phyloP scores from a whole-genome alignment of 1,284 basidiomycete species.

The Ceratobasidium sp. region DNA sequence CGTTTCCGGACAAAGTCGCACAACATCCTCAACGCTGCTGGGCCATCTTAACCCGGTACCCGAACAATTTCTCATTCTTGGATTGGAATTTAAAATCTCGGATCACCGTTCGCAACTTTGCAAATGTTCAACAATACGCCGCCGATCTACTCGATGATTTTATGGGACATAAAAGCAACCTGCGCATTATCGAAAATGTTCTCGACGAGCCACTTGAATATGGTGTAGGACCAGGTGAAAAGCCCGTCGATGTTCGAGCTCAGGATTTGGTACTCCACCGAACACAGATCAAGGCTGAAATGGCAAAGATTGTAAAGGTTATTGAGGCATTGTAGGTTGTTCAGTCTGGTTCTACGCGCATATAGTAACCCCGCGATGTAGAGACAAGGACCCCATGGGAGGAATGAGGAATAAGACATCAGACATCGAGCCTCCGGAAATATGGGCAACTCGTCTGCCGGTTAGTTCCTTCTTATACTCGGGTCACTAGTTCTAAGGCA shows the following conservation, averaged over 20 bases:
- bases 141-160: conserved; percentile 22
- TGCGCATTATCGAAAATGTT: conserved; percentile 16
- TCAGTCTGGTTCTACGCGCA: background rate
- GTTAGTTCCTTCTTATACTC: background rate
- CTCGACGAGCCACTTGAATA: conserved; percentile 20
- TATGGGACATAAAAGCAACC: conserved; percentile 16
- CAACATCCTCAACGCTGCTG: conserved; percentile 12
- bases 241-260: conserved; percentile 13
- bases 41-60: conserved; percentile 23
- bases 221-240: background rate
- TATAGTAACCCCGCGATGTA: background rate
- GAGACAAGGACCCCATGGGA: background rate
- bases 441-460: conserved; percentile 30
- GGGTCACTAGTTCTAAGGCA: background rate
- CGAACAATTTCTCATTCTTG: conserved; percentile 21
- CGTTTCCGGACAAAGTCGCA: conserved; percentile 16
- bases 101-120: conserved; percentile 18
- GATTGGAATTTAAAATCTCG: background rate
- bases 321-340: conserved; percentile 2
- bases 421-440: conserved; percentile 19
- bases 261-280: background rate
- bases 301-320: conserved; percentile 1
- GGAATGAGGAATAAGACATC: background rate
- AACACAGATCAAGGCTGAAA: conserved; percentile 6
- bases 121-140: conserved; percentile 11